Evolutionary conservation across 2,329 filamentous ascomycete genomes (phyloP), one percentile per base, ranked within the genome.

Genomic region (Alternaria burnsii): DNA sequence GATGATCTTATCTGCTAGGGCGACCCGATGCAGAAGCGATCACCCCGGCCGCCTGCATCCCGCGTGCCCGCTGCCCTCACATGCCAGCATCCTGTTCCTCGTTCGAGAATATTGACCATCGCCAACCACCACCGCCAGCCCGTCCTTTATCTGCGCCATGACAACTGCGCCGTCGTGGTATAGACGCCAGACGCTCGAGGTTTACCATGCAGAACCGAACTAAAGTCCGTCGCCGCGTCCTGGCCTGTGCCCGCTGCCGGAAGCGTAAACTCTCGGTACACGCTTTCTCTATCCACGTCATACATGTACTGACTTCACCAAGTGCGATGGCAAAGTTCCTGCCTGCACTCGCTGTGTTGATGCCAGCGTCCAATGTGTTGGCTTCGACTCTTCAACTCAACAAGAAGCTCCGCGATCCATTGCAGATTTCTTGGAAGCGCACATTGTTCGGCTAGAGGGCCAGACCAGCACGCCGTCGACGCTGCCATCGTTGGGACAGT

Each of bases 261-360:
- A 77, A 75, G 63, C 68, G 75, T 50, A 76, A 75, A 63, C 73
- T 77, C 59, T 72, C 73, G 69, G 75, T 77, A 63, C 32, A 44
- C 44, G n/a, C 41, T 57, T 40, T 52, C 48, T 52, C 22, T 44
- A n/a, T 41, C 24, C 18, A 14, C 47, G 53, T 30, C 50, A 41
- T 52, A 18, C 40, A 41, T 58, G 44, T 52, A 36, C 58, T 61
- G 34, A 61, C 54, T 48, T 38, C 28, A 28, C 41, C 58, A 50
- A 78, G 74, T 78, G 75, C 59, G 75, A 78, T 61, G 72, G 73
- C 61, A 76, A 77, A 47, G 72, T 77, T 22, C 75, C 75, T 3
- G 65, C 73, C 14, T 78, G 75, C 66, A 71, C 72, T 26, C 69
- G 74, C 44, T 78, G 75, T 62, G 67, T 72, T 7, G 73, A 72